These are phyloP conservation scores for Neurospora sp. DNA, from an alignment of 495 filamentous ascomycete genomes.

Conservation along the genomic window DNA sequence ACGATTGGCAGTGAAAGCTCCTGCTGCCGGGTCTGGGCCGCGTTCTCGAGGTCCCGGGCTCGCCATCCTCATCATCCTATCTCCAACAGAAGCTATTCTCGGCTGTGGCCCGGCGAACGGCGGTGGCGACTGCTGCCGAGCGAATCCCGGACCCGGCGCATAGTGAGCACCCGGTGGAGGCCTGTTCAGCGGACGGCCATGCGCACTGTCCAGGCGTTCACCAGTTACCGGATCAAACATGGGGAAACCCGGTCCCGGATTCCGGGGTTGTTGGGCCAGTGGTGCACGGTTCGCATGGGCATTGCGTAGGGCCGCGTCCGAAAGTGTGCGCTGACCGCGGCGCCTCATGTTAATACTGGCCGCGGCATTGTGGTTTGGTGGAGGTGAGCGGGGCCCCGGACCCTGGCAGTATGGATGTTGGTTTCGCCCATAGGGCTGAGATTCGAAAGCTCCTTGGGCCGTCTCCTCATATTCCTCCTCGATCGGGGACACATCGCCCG, in stretches of 20 bases:
- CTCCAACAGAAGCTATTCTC: conserved; percentile 26
- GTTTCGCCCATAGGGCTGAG: background rate
- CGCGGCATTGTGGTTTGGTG: conserved; percentile 8
- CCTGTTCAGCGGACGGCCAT: conserved; percentile 33
- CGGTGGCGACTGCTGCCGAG: conserved; percentile 12
- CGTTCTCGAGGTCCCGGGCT: conserved; percentile 17
- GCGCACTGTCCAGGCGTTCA: conserved; percentile 35
- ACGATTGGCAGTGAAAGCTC: conserved; percentile 24
- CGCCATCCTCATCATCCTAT: conserved; percentile 36
- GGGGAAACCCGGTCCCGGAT: conserved; percentile 19
- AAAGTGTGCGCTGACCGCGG: conserved; percentile 34
- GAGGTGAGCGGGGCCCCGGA: conserved; percentile 3
- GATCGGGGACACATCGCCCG: conserved; percentile 41
- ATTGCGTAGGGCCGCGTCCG: conserved; percentile 29
- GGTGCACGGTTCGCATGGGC: conserved; percentile 17
- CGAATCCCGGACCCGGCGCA: conserved; percentile 19
- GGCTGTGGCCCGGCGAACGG: conserved; percentile 10
- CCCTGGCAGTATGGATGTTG: background rate
- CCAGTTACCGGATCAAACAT: conserved; percentile 42
- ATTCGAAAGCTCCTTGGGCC: background rate
- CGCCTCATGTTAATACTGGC: conserved; percentile 43
- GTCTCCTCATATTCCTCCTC: conserved; percentile 28
- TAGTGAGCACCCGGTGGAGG: conserved; percentile 27
- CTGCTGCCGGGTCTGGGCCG: conserved; percentile 21
- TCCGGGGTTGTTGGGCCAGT: conserved; percentile 17